Conservation (phyloP, 805 yeast species). For the Candida namnaoensis region DNA sequence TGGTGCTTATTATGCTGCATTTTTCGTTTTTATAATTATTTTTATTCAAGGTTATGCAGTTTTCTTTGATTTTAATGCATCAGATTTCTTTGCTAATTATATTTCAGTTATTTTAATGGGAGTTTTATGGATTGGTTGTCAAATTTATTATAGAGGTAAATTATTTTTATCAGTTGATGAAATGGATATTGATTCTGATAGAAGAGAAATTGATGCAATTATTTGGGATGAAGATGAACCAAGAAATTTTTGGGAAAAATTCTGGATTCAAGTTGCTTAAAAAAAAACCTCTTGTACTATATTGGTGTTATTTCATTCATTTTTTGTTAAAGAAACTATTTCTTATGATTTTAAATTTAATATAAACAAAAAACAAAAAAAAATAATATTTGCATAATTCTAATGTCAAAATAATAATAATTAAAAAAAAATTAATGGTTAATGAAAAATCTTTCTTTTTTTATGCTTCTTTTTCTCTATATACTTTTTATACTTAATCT, state of each 20-base stretch:
- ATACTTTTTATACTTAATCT: too few relatives aligned
- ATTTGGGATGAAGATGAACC: constrained; percentile 51
- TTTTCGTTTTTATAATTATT: constrained; percentile 44
- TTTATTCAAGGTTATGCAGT: constrained; percentile 67
- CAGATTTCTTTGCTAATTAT: constrained; percentile 61
- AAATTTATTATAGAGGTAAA: constrained; percentile 39
- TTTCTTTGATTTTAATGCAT: constrained; percentile 46
- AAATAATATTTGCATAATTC: too few relatives aligned
- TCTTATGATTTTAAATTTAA: too few relatives aligned
- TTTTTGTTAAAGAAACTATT: too few relatives aligned
- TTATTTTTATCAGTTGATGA: constrained; percentile 42
- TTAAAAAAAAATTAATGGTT: too few relatives aligned
- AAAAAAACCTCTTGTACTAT: too few relatives aligned
- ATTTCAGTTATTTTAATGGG: constrained; percentile 57
- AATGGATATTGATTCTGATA: constrained; percentile 62
- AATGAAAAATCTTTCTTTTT: too few relatives aligned
- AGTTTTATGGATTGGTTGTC: constrained; percentile 46
- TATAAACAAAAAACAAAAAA: too few relatives aligned
- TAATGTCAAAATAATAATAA: too few relatives aligned
- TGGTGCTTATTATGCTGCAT: constrained; percentile 54
- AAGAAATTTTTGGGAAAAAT: constrained; percentile 42
- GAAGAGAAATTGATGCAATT: constrained; percentile 51
- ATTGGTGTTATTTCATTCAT: too few relatives aligned
- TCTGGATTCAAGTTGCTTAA: constrained; percentile 37
- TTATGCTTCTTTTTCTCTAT: too few relatives aligned